Percentiles rank a stretch among this genome's conserved stretches.
Conservation (phyloP, 257 asterid species). For the Solanum verrucosum region DNA sequence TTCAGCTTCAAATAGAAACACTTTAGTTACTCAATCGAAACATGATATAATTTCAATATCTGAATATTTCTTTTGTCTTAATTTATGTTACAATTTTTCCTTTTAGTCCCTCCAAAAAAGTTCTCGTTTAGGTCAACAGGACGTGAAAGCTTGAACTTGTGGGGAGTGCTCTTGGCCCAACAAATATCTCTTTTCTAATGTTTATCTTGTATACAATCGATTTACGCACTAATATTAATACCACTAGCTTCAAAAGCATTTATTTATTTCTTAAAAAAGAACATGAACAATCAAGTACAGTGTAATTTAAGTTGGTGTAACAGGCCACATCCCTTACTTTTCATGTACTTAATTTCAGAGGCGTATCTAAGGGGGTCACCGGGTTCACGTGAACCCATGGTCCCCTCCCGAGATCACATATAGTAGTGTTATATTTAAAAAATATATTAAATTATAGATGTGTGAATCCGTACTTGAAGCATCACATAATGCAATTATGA, state of each 20-base stretch:
- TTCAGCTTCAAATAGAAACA: neutral
- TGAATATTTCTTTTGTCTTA: fast-evolving
- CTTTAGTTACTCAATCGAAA: neutral
- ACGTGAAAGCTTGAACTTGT: too few species aligned
- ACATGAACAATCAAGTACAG: neutral
- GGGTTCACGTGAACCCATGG: too few species aligned
- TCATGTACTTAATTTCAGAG: neutral
- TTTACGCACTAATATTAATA: too few species aligned
- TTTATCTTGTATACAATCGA: too few species aligned
- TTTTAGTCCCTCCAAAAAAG: too few species aligned
- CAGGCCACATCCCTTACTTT: neutral
- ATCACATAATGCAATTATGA: too few species aligned
- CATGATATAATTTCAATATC: neutral
- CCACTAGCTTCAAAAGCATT: neutral
- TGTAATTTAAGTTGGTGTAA: neutral
- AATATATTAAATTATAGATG: too few species aligned
- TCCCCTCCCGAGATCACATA: too few species aligned
- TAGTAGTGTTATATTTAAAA: too few species aligned
- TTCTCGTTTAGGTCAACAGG: neutral
- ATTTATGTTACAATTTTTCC: too few species aligned
- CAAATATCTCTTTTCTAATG: neutral
- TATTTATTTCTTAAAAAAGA: neutral
- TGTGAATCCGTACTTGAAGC: too few species aligned
- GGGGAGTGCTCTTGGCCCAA: neutral
- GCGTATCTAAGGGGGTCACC: too few species aligned